Evolutionary conservation across 768 basidiomycete species (phyloP), one percentile per base, ranked within the genome.

Genomic region (Boletus huronensis): DNA sequence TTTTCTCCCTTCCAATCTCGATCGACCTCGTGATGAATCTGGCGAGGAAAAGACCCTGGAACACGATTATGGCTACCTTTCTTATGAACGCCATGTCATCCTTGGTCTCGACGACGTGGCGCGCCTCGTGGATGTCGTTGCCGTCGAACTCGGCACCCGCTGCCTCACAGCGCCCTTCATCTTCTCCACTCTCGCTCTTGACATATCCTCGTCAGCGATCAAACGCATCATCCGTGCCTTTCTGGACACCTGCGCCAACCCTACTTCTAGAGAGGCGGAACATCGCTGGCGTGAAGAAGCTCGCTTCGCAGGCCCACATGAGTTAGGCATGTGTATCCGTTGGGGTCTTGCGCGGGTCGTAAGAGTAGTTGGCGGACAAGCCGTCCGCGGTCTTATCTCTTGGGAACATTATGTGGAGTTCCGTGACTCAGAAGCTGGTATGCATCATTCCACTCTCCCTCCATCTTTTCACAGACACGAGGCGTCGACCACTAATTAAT

Each of bases 151-250:
- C 52, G 79, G 79, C 58, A 77, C 81, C 51, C 79, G 89, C 62
- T 89, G 85, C 63, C 79, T 97, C 56, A 86, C 87, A 21, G 93
- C 91, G 3, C 94, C 95, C 21, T 87, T 97, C 73, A 85, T 98
- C 58, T 96, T 98, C 75, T 91, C 90, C 35, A 84, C 82, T 28
- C 82, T 88, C 60, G 93, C 93, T 16, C 83, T 98, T 56, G 94
- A 97, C 64, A 78, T 95, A 39, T 88, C 84, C 40, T 75, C 84
- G 6, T 74, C 83, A n/a, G 81, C 84, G 32, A 83, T 93, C 62
- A 85, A 81, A 62, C 77, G 86, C 47, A 80, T 98, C 50, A 85
- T 96, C 57, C 78, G 82, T n/a, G 74, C 85, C 7, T 98, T 95
- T 72, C 72, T 97, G n/a, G 75, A 78, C 39, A 84, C 83, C 6